Evolutionary conservation across 164 flowering plant genomes (phyloP).

Genomic region (Liquidambar formosana): DNA sequence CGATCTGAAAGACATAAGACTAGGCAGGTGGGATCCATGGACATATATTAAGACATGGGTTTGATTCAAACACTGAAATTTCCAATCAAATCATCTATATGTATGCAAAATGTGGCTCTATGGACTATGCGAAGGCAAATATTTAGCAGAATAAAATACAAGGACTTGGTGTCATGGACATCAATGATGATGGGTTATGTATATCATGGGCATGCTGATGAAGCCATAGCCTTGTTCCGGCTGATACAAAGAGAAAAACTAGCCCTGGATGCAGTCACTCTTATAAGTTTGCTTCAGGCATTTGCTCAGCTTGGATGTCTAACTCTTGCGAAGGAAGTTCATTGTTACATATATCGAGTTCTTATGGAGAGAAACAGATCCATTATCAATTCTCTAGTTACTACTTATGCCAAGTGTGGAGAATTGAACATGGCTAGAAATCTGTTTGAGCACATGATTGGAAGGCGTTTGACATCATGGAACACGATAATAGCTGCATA

Average conservation of each 20-base stretch:
- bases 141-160: conserved; percentile 36
- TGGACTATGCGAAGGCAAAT: conserved; percentile 39
- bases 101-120: conserved; percentile 49
- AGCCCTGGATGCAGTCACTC: conserved; percentile 38
- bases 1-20: conserved; percentile 29
- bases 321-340: conserved; percentile 44
- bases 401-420: conserved; percentile 60
- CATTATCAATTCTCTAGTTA: conserved; percentile 44
- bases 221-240: conserved; percentile 41
- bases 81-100: conserved; percentile 47
- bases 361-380: conserved; percentile 27
- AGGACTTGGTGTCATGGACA: conserved; percentile 62
- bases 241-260: conserved; percentile 34
- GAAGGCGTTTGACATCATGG: conserved; percentile 33
- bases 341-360: conserved; percentile 35
- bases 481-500: conserved; percentile 52
- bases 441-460: conserved; percentile 33
- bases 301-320: conserved; percentile 41
- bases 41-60: conserved; percentile 38
- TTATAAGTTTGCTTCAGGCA: conserved; percentile 50
- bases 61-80: conserved; percentile 34
- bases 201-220: conserved; percentile 35
- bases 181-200: conserved; percentile 58
- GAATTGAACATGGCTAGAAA: conserved; percentile 28
- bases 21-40: conserved; percentile 50